A percentile compares a stretch with the other conserved stretches of the same genome.
Evolutionary conservation across 768 basidiomycete genomes (phyloP).

Genomic region (Crepidotus variabilis): DNA sequence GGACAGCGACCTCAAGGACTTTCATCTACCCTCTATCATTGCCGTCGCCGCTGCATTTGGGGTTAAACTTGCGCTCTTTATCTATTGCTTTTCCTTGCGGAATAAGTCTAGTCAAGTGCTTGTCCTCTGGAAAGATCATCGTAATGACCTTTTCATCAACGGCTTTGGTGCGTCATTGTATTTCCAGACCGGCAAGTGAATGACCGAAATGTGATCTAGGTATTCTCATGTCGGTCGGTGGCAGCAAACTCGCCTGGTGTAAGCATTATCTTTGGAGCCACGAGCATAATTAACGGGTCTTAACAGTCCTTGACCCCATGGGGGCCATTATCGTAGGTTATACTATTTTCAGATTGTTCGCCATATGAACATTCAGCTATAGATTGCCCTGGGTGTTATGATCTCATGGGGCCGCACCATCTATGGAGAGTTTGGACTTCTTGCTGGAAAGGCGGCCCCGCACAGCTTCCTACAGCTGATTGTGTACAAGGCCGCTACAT

Average conservation of each 20-base stretch:
- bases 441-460: slow-evolving; percentile 92
- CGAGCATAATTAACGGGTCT: slow-evolving; percentile 3
- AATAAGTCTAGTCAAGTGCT: slow-evolving; percentile 86
- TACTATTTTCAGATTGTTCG: not conserved
- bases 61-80: slow-evolving; percentile 85
- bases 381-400: slow-evolving; percentile 83
- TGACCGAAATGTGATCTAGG: slow-evolving; percentile 35
- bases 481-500: slow-evolving; percentile 91
- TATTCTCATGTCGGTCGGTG: slow-evolving; percentile 79
- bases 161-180: slow-evolving; percentile 52
- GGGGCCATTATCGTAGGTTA: slow-evolving; percentile 68
- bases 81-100: slow-evolving; percentile 81
- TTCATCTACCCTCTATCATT: slow-evolving; percentile 81
- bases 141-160: slow-evolving; percentile 90
- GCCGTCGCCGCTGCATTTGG: slow-evolving; percentile 83
- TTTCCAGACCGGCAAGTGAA: not conserved
- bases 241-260: slow-evolving; percentile 83
- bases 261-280: slow-evolving; percentile 22
- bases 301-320: slow-evolving; percentile 67
- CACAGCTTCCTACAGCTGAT: slow-evolving; percentile 88
- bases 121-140: slow-evolving; percentile 95
- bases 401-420: slow-evolving; percentile 73
- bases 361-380: slow-evolving; percentile 4
- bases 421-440: slow-evolving; percentile 75
- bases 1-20: slow-evolving; percentile 47